Percentiles rank a stretch among this genome's conserved stretches.
Evolutionary conservation across 306 rosid species (phyloP).

Genomic region (Gleditsia sinensis): DNA sequence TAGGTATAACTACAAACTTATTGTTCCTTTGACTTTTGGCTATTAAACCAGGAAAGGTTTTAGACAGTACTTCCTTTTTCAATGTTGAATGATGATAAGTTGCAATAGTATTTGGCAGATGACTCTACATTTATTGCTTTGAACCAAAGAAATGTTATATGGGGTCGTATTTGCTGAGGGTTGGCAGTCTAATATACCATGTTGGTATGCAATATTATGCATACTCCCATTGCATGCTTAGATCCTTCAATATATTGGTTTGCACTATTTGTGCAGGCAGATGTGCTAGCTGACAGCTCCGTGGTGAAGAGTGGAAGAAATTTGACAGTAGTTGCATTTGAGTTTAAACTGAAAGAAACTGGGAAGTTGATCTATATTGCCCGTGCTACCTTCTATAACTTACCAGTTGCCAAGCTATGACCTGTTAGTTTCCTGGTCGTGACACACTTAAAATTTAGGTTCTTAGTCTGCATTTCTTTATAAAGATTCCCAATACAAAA

Average conservation of each 20-base stretch:
- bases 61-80: not conserved
- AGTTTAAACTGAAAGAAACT: conserved; percentile 60
- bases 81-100: conserved; percentile 7
- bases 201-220: conserved; percentile 11
- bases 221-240: not conserved
- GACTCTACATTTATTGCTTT: not conserved
- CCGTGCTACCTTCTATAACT: conserved; percentile 46
- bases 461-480: not conserved
- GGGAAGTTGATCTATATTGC: conserved; percentile 51
- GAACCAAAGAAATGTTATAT: not conserved
- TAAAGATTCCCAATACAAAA: not conserved
- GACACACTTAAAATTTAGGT: not conserved
- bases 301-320: conserved; percentile 80
- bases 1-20: not conserved
- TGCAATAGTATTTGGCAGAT: conserved; percentile 13
- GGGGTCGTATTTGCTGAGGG: not conserved
- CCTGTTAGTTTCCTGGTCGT: not conserved
- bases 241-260: not conserved
- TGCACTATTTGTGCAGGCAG: conserved; percentile 51
- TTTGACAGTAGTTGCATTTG: conserved; percentile 59
- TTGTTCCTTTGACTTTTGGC: not conserved
- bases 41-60: not conserved
- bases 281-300: conserved; percentile 60
- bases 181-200: not conserved
- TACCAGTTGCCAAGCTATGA: conserved; percentile 46